These are phyloP conservation scores for Cystobasidiaceae sp. DNA, from an alignment of 1,284 basidiomycete species.

Conservation along the genomic window DNA sequence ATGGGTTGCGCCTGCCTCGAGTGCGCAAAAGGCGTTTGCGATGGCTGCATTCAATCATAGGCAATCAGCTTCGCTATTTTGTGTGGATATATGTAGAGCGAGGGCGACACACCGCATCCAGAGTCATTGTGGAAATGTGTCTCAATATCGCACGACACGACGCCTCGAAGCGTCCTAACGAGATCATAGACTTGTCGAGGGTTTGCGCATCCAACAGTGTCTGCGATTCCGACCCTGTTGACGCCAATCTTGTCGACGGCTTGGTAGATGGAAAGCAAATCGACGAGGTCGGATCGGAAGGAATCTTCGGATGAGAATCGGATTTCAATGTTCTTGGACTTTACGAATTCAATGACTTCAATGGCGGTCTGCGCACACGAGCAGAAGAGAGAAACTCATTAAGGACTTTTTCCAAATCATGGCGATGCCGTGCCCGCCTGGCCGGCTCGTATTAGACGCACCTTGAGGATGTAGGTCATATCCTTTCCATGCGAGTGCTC, in stretches of 20 bases:
- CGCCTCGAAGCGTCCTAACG: slow-evolving; percentile 89
- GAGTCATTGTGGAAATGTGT: slow-evolving; percentile 99
- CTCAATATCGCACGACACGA: slow-evolving; percentile 95
- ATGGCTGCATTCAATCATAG: slow-evolving; percentile 61
- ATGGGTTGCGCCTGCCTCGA: slow-evolving; percentile 98
- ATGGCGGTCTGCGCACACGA: slow-evolving; percentile 54
- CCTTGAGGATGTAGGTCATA: slow-evolving; percentile 99
- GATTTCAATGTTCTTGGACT: slow-evolving; percentile 99
- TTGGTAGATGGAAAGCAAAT: slow-evolving; percentile 97
- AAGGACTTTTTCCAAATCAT: no score
- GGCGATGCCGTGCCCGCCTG: background rate
- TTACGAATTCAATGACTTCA: slow-evolving; percentile 98
- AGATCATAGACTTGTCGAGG: slow-evolving; percentile 98
- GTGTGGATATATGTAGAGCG: background rate
- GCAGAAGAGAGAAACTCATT: background rate
- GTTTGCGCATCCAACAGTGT: slow-evolving; percentile 98
- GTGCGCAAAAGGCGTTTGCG: slow-evolving; percentile 95
- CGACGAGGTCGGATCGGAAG: slow-evolving; percentile 98
- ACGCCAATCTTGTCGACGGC: slow-evolving; percentile 99
- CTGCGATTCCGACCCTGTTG: slow-evolving; percentile 97
- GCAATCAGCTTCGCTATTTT: background rate
- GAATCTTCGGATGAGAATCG: slow-evolving; percentile 99
- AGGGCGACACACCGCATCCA: slow-evolving; percentile 62
- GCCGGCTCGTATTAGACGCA: background rate
- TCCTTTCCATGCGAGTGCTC: slow-evolving; percentile 99